phyloP scores from a whole-genome alignment of 202 grass and related monocot species.

The Carex arenaria region DNA sequence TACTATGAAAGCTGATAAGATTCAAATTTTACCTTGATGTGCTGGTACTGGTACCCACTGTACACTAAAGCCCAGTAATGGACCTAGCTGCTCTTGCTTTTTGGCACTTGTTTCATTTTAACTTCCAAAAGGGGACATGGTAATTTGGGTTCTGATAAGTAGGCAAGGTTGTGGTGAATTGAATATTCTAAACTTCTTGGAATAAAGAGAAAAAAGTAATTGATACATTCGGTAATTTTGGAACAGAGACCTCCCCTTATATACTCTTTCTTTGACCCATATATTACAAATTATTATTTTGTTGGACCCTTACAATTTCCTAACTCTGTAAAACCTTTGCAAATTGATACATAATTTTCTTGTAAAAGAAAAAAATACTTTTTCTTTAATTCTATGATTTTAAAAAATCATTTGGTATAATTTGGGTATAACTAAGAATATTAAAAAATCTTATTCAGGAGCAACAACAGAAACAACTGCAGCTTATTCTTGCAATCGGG shows the following conservation, averaged over 20 bases:
- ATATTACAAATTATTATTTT: neutral
- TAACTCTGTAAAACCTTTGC: neutral
- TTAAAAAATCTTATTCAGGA: slow-evolving; percentile 35
- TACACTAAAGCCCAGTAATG: neutral
- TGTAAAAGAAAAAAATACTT: neutral
- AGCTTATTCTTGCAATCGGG: slow-evolving; percentile 70
- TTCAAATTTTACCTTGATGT: neutral
- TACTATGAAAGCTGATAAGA: neutral
- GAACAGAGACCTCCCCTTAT: neutral
- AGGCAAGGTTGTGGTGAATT: neutral
- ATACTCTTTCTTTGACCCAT: neutral
- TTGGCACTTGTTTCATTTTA: neutral
- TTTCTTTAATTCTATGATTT: neutral
- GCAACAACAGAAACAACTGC: slow-evolving; percentile 85
- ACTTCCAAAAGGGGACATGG: neutral
- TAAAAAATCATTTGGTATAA: neutral
- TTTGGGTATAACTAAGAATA: neutral
- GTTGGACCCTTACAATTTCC: neutral
- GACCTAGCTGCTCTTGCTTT: neutral
- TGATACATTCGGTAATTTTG: neutral
- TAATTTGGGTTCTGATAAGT: neutral
- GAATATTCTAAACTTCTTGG: neutral
- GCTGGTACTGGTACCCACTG: neutral
- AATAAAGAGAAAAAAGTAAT: neutral
- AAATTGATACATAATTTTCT: neutral